These are phyloP conservation scores for Spiraea crenata DNA, from an alignment of 331 rosid genomes.

Conservation along the genomic window DNA sequence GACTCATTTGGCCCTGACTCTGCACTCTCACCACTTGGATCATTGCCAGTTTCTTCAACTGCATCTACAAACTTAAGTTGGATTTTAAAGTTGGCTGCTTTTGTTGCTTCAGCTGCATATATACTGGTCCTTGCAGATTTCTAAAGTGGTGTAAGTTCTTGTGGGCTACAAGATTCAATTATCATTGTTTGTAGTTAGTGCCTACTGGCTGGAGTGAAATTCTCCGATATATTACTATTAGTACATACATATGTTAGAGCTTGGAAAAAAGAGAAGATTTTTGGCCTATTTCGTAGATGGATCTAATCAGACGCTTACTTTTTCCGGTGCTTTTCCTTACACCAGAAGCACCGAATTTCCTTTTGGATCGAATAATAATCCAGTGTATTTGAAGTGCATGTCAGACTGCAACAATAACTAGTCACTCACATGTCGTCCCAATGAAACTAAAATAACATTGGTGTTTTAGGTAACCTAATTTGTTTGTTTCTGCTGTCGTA, in stretches of 20 bases:
- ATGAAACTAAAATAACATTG: slow-evolving; percentile 20
- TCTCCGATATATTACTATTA: not conserved
- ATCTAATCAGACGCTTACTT: no score
- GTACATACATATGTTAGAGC: not conserved
- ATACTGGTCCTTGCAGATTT: slow-evolving; percentile 25
- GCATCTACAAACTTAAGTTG: slow-evolving; percentile 31
- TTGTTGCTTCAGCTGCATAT: slow-evolving; percentile 42
- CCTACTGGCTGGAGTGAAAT: not conserved
- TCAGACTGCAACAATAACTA: slow-evolving; percentile 29
- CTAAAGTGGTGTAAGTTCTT: slow-evolving; percentile 38
- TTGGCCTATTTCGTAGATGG: no score
- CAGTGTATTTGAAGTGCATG: slow-evolving; percentile 21
- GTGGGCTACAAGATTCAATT: slow-evolving; percentile 28
- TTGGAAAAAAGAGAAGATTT: no score
- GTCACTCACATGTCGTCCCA: slow-evolving; percentile 36
- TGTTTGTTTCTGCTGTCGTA: slow-evolving; percentile 35
- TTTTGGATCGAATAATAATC: not conserved
- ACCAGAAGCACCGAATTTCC: no score
- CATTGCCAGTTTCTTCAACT: slow-evolving; percentile 48
- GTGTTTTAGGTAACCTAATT: slow-evolving; percentile 38
- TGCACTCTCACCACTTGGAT: slow-evolving; percentile 60
- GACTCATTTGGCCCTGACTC: slow-evolving; percentile 48
- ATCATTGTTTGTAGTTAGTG: slow-evolving; percentile 7
- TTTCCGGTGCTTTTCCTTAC: no score
- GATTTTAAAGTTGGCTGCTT: slow-evolving; percentile 26